phyloP scores from a whole-genome alignment of 2,329 filamentous ascomycete species.

The Hypomyces perniciosus region DNA sequence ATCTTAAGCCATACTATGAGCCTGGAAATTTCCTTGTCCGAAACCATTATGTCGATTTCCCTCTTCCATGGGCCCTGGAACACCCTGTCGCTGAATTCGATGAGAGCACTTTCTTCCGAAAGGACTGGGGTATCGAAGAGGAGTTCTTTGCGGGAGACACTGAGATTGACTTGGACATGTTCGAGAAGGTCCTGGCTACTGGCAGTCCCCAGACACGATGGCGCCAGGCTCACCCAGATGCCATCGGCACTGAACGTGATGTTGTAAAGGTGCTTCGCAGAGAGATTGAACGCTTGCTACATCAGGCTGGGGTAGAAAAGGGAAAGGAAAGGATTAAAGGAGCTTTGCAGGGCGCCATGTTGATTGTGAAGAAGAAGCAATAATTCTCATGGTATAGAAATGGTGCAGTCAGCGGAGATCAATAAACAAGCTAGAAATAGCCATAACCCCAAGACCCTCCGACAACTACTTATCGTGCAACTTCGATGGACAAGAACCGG shows the following conservation, averaged over 20 bases:
- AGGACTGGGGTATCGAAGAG: constrained; percentile 35
- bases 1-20: constrained; percentile 19
- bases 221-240: constrained; percentile 38
- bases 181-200: constrained; percentile 33
- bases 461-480: no score
- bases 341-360: neutral
- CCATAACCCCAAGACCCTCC: no score
- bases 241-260: constrained; percentile 34
- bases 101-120: constrained; percentile 30
- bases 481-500: no score
- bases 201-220: constrained; percentile 37
- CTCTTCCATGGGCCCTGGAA: constrained; percentile 43
- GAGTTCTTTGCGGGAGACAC: constrained; percentile 22
- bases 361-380: constrained; percentile 2
- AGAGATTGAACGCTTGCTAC: constrained; percentile 23
- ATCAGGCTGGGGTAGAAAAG: constrained; percentile 29
- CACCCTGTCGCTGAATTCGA: constrained; percentile 33
- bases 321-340: constrained; percentile 27
- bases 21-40: constrained; percentile 37
- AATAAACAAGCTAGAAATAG: neutral
- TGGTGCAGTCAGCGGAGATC: neutral
- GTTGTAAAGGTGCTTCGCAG: constrained; percentile 26
- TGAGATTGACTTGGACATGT: constrained; percentile 23
- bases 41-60: constrained; percentile 35
- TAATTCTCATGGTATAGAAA: no score